phyloP scores from a whole-genome alignment of 2,329 filamentous ascomycete genomes.

The Diaporthe nobilis region DNA sequence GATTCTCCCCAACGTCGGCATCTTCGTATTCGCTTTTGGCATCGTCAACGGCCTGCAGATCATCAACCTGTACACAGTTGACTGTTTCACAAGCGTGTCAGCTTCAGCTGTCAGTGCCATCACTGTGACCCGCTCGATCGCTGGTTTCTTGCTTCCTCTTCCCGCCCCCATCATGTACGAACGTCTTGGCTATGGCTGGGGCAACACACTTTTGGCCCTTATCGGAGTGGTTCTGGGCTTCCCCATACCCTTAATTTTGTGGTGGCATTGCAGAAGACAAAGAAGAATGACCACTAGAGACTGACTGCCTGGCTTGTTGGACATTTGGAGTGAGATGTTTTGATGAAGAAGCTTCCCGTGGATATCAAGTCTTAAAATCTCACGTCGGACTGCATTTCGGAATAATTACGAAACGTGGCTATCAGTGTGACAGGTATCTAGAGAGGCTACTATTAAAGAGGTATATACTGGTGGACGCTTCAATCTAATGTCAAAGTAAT shows the following conservation, averaged over 20 bases:
- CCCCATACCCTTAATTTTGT: background rate
- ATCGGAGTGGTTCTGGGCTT: background rate
- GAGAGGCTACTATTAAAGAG: too few relatives aligned
- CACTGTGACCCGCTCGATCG: conserved; percentile 15
- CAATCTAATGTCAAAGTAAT: accelerated
- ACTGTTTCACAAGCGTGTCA: conserved; percentile 2
- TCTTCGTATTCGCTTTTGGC: background rate
- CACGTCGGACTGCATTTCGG: background rate
- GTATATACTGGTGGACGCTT: too few relatives aligned
- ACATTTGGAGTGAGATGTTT: accelerated
- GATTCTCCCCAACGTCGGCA: background rate
- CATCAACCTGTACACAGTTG: conserved; percentile 15
- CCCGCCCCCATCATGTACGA: conserved; percentile 8
- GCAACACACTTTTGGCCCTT: background rate
- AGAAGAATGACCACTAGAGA: background rate
- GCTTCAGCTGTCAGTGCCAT: conserved; percentile 18
- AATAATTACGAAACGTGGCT: too few relatives aligned
- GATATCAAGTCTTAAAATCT: background rate
- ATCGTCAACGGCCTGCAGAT: conserved; percentile 25
- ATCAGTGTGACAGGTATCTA: too few relatives aligned
- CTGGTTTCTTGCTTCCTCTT: conserved; percentile 12
- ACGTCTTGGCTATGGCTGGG: conserved; percentile 10
- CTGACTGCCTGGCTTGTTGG: background rate
- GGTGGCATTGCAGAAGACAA: conserved; percentile 1
- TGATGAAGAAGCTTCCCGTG: background rate